Evolutionary conservation across 352 stramenopile genomes (phyloP).

Genomic region (Phytophthora pisi): DNA sequence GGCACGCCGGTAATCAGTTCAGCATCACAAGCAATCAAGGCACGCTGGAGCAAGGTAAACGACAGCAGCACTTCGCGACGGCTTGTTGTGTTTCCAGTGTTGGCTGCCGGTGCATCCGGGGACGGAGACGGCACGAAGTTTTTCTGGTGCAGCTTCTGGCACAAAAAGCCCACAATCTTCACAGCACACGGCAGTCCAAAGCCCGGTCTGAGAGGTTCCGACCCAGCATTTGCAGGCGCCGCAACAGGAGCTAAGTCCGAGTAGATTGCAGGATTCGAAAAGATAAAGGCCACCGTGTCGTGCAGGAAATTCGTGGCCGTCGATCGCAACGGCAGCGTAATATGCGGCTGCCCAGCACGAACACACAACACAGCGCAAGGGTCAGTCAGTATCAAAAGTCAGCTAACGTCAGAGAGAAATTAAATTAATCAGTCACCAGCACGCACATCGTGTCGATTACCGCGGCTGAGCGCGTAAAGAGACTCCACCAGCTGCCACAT

Average conservation of each 20-base stretch:
- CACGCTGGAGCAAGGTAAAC: slow-evolving; percentile 65
- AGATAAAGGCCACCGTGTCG: slow-evolving; percentile 70
- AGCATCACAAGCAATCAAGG: slow-evolving; percentile 60
- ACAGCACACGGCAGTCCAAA: slow-evolving; percentile 82
- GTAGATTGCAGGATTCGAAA: slow-evolving; percentile 60
- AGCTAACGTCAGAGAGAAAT: background rate
- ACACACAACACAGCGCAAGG: background rate
- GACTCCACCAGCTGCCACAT: slow-evolving; percentile 96
- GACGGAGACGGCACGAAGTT: slow-evolving; percentile 37
- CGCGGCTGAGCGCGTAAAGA: slow-evolving; percentile 93
- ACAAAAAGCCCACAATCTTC: slow-evolving; percentile 83
- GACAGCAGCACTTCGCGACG: slow-evolving; percentile 74
- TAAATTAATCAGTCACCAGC: background rate
- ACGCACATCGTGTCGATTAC: slow-evolving; percentile 64
- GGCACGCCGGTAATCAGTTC: slow-evolving; percentile 53
- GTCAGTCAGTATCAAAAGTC: slow-evolving; percentile 10
- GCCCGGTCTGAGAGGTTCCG: slow-evolving; percentile 24
- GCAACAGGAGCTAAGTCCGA: slow-evolving; percentile 25
- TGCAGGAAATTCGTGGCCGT: slow-evolving; percentile 71
- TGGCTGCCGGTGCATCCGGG: slow-evolving; percentile 19
- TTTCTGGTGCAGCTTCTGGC: slow-evolving; percentile 72
- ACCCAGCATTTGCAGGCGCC: background rate
- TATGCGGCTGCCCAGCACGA: slow-evolving; percentile 48
- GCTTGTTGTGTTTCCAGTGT: slow-evolving; percentile 29
- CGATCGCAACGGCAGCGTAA: slow-evolving; percentile 64